Evolutionary conservation across 73 alveolate genomes (phyloP).

Genomic region (Paramecium sonneborni): DNA sequence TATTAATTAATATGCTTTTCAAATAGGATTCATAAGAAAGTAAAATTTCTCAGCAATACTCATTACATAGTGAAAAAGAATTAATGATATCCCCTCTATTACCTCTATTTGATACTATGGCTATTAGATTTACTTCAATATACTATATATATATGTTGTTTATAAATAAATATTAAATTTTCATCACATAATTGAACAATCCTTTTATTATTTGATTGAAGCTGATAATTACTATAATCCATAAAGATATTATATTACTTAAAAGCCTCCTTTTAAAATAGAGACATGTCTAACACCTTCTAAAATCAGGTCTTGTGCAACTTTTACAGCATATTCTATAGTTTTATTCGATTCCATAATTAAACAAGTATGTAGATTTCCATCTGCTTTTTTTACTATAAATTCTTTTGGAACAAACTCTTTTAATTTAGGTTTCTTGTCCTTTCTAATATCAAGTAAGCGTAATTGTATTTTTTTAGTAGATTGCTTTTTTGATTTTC

Average conservation of each 20-base stretch:
- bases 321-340: neutral
- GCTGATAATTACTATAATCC: neutral
- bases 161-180: too few relatives aligned
- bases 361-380: neutral
- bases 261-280: slow-evolving; percentile 14
- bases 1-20: neutral
- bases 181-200: neutral
- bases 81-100: neutral
- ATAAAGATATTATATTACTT: neutral
- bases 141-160: neutral
- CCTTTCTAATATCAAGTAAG: neutral
- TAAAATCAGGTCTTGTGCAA: neutral
- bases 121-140: too few relatives aligned
- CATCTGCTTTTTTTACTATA: neutral
- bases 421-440: neutral
- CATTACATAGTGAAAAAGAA: neutral
- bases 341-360: neutral
- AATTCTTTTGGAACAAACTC: neutral
- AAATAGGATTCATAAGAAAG: neutral
- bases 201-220: neutral
- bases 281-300: neutral
- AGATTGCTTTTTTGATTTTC: neutral
- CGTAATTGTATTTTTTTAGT: neutral
- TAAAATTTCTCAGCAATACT: neutral
- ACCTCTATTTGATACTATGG: neutral